phyloP scores from a whole-genome alignment of 2,329 filamentous ascomycete genomes.

The Arthrinium phaeospermum region DNA sequence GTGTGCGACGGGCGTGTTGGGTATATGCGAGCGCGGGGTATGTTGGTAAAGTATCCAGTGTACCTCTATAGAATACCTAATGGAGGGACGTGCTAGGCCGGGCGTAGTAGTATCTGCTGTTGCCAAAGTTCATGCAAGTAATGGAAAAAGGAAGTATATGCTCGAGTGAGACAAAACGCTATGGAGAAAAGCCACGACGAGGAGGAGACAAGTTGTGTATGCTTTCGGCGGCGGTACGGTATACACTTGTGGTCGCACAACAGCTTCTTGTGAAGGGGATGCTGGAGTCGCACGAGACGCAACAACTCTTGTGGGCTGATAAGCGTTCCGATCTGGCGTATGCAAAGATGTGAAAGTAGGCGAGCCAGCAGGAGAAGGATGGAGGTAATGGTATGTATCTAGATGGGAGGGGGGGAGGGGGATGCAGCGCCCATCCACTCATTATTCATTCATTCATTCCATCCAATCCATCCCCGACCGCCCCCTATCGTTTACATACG shows the following conservation, averaged over 20 bases:
- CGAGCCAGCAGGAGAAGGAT: not conserved
- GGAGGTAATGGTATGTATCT: not conserved
- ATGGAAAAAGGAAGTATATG: not conserved
- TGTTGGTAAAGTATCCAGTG: not conserved
- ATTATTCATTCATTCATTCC: too few species aligned
- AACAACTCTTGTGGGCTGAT: not conserved
- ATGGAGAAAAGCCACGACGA: not conserved
- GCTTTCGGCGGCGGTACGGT: not conserved
- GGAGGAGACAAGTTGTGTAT: not conserved
- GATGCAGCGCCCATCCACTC: not conserved
- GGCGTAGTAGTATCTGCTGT: not conserved
- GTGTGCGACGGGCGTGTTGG: slow-evolving; percentile 7
- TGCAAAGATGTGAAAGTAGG: not conserved
- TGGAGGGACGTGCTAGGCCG: not conserved
- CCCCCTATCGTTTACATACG: slow-evolving; percentile 8
- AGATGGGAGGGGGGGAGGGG: slow-evolving; percentile 11
- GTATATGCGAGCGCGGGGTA: slow-evolving; percentile 14
- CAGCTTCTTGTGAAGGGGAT: not conserved
- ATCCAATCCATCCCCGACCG: slow-evolving; percentile 1
- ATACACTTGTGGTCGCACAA: slow-evolving; percentile 5
- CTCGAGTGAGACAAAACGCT: slow-evolving; percentile 4
- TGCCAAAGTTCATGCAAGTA: slow-evolving; percentile 6
- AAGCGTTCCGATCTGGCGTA: slow-evolving; percentile 5
- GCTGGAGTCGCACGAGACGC: not conserved
- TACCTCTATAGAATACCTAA: not conserved